Evolutionary conservation across 768 basidiomycete species (phyloP), one percentile per base, ranked within the genome.

Genomic region (Lactarius hengduanensis): DNA sequence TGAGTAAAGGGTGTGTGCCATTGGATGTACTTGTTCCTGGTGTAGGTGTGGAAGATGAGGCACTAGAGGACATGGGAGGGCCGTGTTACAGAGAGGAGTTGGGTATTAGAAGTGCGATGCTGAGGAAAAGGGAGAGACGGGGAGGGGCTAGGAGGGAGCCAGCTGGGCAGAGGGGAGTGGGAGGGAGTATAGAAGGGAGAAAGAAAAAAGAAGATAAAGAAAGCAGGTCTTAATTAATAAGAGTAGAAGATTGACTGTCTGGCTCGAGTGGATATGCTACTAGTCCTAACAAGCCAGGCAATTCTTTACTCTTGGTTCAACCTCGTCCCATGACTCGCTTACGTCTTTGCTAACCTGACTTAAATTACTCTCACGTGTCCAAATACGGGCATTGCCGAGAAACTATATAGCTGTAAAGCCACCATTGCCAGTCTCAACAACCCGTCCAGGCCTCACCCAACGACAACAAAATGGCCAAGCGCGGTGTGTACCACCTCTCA

Each of bases 1-100:
- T 83, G 57, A 81, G 75, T 60, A 81, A 80, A 28, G 80, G 76
- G 70, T 80, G 84, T 73, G 83, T 83, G 65, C 82, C 83, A 68
- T 81, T 87, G 64, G 84, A 78, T 64, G 81, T 82, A 59, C 81
- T 80, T 65, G 80, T 38, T 57, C 22, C 65, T 58, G 47, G 75
- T 62, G 80, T 76, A 63, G 86, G 79, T 40, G 80, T 77, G 62
- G 83, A 80, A 57, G 83, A 78, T 66, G 83, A 80, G 71, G 84
- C 70, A 65, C 57, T 60, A 20, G 62, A 34, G 28, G 68, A 71
- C 70, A 71, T 71, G 64, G 53, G 59, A 36, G 56, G 10, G 57
- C 34, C 16, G 63, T 47, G 58, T 59, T 55, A 54, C 13, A 9
- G 28, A 16, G 54, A 80, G 63, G 76, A 47, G 22, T 20, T 53